Evolutionary conservation across 805 yeast genomes (phyloP).

Genomic region (Saccharomyces kudriavzevii): DNA sequence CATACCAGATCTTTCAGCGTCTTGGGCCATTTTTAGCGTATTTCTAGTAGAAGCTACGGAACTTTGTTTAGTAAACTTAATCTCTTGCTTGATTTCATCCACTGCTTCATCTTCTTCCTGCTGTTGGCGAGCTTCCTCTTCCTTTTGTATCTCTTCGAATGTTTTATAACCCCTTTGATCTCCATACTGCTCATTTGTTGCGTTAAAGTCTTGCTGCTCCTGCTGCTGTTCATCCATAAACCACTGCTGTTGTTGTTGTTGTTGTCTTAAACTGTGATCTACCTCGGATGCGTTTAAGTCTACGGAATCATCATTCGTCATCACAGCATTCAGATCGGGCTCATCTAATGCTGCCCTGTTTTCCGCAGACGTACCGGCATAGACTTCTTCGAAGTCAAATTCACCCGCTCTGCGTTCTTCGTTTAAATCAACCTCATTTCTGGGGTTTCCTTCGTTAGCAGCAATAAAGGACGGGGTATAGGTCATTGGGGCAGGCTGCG

Average conservation of each 20-base stretch:
- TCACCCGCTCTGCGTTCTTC: constrained; percentile 10
- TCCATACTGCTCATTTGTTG: constrained; percentile 56
- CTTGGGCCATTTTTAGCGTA: constrained; percentile 62
- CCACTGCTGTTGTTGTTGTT: constrained; percentile 17
- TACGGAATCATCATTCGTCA: constrained; percentile 20
- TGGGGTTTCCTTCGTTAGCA: constrained; percentile 1
- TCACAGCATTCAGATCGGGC: constrained; percentile 2
- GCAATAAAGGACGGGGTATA: not conserved
- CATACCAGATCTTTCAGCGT: constrained; percentile 64
- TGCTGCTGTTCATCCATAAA: constrained; percentile 21
- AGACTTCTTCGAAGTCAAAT: constrained; percentile 20
- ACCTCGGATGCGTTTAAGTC: constrained; percentile 14
- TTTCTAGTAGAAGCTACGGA: constrained; percentile 80
- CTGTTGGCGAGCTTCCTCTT: constrained; percentile 33
- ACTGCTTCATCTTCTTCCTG: constrained; percentile 79
- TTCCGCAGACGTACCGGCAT: not conserved
- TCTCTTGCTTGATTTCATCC: constrained; percentile 75
- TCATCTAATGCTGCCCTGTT: not conserved
- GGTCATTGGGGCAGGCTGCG: not conserved
- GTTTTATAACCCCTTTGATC: constrained; percentile 28
- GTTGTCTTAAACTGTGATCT: constrained; percentile 5
- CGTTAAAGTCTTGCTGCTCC: constrained; percentile 57
- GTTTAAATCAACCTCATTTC: constrained; percentile 3
- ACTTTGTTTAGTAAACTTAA: constrained; percentile 76
- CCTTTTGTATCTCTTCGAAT: constrained; percentile 30